These are phyloP conservation scores for Rhizophora apiculata DNA, from an alignment of 345 rosid genomes.

Conservation along the genomic window DNA sequence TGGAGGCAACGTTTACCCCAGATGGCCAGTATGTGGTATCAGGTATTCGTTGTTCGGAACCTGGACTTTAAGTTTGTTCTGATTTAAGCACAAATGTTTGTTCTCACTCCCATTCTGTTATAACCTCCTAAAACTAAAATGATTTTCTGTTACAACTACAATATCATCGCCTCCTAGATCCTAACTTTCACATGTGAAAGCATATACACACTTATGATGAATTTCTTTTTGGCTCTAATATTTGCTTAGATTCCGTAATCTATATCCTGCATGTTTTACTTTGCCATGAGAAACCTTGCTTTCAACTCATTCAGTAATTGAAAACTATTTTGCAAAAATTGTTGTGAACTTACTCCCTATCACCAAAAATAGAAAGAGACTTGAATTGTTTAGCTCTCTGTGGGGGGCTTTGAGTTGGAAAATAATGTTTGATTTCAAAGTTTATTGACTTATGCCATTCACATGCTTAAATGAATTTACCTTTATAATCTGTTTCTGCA, in stretches of 20 bases:
- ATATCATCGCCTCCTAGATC: neutral
- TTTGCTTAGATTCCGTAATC: neutral
- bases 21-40: slow-evolving; percentile 93
- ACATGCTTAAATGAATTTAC: no score
- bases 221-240: neutral
- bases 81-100: neutral
- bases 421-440: neutral
- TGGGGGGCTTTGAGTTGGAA: neutral
- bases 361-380: neutral
- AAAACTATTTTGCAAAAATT: neutral
- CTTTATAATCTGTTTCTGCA: no score
- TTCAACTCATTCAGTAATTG: neutral
- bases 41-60: slow-evolving; percentile 41
- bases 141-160: neutral
- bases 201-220: neutral
- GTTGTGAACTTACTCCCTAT: neutral
- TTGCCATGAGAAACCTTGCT: neutral
- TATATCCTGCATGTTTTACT: neutral
- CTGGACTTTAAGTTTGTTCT: slow-evolving; percentile 1
- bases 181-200: neutral
- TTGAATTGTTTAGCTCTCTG: neutral
- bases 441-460: no score
- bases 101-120: neutral
- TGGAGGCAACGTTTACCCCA: slow-evolving; percentile 92
- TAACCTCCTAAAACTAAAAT: neutral